Evolutionary conservation across 129 eudicot species (phyloP), one percentile per base, ranked within the genome.

Genomic region (Escallonia herrerae): DNA sequence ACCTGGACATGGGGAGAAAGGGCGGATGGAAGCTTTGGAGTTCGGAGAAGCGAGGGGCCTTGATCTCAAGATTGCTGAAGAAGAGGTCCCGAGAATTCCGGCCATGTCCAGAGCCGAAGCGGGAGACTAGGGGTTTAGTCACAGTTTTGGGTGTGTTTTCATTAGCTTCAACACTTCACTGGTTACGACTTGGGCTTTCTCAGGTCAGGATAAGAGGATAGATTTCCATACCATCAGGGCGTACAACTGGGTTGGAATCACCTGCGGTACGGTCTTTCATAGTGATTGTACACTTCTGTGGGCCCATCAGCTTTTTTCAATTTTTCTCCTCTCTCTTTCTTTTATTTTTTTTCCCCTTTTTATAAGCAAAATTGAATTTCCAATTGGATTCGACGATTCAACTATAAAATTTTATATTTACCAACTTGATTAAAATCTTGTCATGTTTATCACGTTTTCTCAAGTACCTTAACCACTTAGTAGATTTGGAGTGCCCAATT

Each of bases 1-100:
- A 82, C 93, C 93, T 79, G 85, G 64, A 55, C 57, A 42, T 40
- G 63, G 45, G 49, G 89, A 77, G 52, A 74, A 15, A 60, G 85
- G 59, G 4, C 54, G 72, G 72, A 78, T 63, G 5, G 84, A 69
- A 9, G 73, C 0, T 69, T 77, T 85, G 40, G 70, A 65, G 50
- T 75, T 73, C 42, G 79, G 64, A 68, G 81, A 67, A 13, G 76
- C 67, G 60, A 79, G 68, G 15, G 72, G 60, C 64, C 47, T 66
- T 4, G 76, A 72, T 51, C 77, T 64, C 66, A 80, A 68, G 49
- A 77, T 53, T 38, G 84, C 68, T 12, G 94, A 53, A 43, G 87
- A 76, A 39, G 79, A 70, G 46, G 84, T 62, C 54, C 89, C 86
- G 3, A 86, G 72, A n/a, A 77, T 64, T 51, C 78, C 80, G 61